A percentile compares a stretch with the other conserved stretches of the same genome.
Evolutionary conservation across 2,329 filamentous ascomycete species (phyloP).

Genomic region (Claviceps pusilla): DNA sequence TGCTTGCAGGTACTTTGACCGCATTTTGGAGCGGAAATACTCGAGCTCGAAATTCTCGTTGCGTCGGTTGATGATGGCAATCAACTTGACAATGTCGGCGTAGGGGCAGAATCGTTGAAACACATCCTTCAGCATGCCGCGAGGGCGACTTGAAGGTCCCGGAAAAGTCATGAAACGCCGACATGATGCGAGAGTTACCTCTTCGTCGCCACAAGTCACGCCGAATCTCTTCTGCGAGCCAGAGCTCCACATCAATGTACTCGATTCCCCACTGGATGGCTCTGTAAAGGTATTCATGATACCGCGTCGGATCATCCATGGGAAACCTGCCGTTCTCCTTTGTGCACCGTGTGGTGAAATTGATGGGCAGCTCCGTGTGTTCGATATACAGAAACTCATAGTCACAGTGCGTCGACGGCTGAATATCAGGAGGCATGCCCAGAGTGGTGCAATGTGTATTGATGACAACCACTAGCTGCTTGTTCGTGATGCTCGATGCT

Average conservation of each 20-base stretch:
- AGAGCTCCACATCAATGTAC: constrained; percentile 79
- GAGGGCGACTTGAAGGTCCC: constrained; percentile 74
- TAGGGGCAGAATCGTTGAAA: constrained; percentile 60
- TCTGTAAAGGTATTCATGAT: constrained; percentile 64
- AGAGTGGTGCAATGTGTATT: constrained; percentile 63
- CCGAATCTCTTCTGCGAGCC: constrained; percentile 66
- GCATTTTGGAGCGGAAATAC: constrained; percentile 69
- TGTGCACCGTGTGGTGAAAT: constrained; percentile 72
- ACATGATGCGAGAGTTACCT: constrained; percentile 73
- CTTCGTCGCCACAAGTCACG: constrained; percentile 51
- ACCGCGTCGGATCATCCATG: constrained; percentile 62
- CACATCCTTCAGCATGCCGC: constrained; percentile 49
- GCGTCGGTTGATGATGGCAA: constrained; percentile 63
- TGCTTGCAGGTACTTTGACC: constrained; percentile 48
- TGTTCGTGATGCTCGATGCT: constrained; percentile 44
- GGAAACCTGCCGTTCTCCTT: constrained; percentile 73
- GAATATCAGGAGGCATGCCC: constrained; percentile 51
- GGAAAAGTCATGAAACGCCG: constrained; percentile 82
- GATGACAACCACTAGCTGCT: constrained; percentile 48
- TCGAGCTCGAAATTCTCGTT: constrained; percentile 85
- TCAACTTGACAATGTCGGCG: constrained; percentile 84
- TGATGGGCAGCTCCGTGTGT: constrained; percentile 75
- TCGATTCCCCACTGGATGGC: constrained; percentile 83
- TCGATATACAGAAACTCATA: constrained; percentile 81
- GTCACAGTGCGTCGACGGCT: constrained; percentile 55